Base-by-base conservation (phyloP, 257 asterid species). In the Hygrophila difformis region DNA sequence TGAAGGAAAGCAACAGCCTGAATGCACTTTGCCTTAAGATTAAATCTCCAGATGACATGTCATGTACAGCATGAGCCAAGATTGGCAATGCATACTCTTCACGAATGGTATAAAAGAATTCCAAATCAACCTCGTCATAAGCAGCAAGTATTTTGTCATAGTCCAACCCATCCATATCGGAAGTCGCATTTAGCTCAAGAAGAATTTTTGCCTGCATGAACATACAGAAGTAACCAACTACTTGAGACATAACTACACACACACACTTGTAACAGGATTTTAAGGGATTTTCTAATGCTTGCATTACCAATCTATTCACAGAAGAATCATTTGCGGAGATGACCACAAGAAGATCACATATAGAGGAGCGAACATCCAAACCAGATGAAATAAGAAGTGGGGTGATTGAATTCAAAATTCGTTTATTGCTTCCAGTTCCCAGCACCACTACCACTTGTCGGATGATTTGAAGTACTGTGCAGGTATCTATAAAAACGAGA, bases 11-110 rank as follows among this genome's bases (percentile, higher is more conserved):
- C 68, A 91, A 67, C 59, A 85, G 59, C 63, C 92, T 70, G 64
- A 63, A 74, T 35, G 92, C 96, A 76, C 94, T 71, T 73, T 91
- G 86, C 60, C 96, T 69, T 72, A 86, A 65, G 57, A 78, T 76
- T 78, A 74, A 53, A 49, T 87, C 95, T 64, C 65, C 77, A 28
- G 94, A 91, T 38, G 89, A 79, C 96, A 91, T 71, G 68, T 86
- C 93, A 61, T 75, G 66, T 19, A 82, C 60, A 55, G 81, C 62
- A 53, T 82, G 93, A 49, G 96, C 86, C 62, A 91, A 57, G 65
- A 91, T 65, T 57, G 84, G 61, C 67, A 74, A 54, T 18, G 71
- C 92, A 63, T 91, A 94, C 60, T 72, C 86, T 63, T 76, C 80
- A 8, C 49, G 67, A 38, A 74, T 49, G 29, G 80, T 55, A 61